Evolutionary conservation across 768 basidiomycete genomes (phyloP).

Genomic region (Rhizopogon rudus): DNA sequence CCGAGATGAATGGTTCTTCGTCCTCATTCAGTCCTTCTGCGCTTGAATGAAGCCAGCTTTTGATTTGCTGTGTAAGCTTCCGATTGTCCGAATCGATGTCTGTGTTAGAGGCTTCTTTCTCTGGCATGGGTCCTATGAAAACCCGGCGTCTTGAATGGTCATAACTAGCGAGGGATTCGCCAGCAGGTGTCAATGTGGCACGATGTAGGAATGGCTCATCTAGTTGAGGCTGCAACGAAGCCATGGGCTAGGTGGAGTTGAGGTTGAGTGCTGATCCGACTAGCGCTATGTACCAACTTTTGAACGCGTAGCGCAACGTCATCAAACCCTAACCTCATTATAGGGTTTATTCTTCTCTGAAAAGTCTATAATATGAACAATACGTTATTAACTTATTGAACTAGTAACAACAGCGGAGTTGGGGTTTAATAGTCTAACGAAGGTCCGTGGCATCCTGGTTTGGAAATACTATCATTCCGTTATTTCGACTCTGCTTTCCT

Average conservation of each 20-base stretch:
- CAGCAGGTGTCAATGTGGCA: not conserved
- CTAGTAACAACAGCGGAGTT: slow-evolving; percentile 3
- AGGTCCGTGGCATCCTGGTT: not conserved
- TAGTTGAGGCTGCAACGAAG: not conserved
- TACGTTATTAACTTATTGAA: not conserved
- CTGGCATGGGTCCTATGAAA: slow-evolving; percentile 77
- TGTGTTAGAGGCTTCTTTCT: slow-evolving; percentile 42
- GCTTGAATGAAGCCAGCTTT: slow-evolving; percentile 14
- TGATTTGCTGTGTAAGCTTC: slow-evolving; percentile 23
- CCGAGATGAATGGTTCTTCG: slow-evolving; percentile 33
- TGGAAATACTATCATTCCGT: slow-evolving; percentile 9
- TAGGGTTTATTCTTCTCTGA: not conserved
- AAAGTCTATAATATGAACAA: not conserved
- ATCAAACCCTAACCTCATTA: slow-evolving; percentile 19
- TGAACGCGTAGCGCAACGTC: slow-evolving; percentile 5
- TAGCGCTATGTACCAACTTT: not conserved
- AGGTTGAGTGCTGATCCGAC: not conserved
- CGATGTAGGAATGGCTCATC: not conserved
- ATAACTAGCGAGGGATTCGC: not conserved
- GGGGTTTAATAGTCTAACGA: slow-evolving; percentile 1
- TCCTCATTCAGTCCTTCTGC: slow-evolving; percentile 25
- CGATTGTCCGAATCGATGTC: slow-evolving; percentile 26
- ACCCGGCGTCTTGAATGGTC: slow-evolving; percentile 43
- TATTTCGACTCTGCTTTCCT: slow-evolving; percentile 21
- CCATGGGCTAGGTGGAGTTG: not conserved